Evolutionary conservation across 495 filamentous ascomycete species (phyloP), one percentile per base, ranked within the genome.

Genomic region (Lasiosphaeriaceae sp.): DNA sequence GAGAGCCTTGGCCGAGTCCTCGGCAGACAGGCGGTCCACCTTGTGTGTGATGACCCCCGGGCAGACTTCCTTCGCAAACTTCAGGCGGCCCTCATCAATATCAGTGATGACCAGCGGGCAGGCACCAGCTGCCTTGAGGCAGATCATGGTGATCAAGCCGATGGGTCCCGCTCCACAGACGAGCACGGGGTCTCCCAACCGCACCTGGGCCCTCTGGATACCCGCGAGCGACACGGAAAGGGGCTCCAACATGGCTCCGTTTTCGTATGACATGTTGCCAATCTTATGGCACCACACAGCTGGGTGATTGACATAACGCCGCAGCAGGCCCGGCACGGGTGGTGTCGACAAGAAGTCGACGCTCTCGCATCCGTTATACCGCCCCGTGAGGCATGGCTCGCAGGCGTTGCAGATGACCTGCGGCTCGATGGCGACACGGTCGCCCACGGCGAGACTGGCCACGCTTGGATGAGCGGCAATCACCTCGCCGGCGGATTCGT

Each of bases 261-360:
- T 83, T 70, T 96, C 92, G 64, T 83, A 97, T 57, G 84, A 87
- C 88, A 97, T 92, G 68, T 86, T 77, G 23, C 85, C 84, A 60
- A 96, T 92, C 78, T 95, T 95, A 78, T 96, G 90, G 72, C 92
- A 96, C 90, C 90, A 95, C 43, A 87, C 79, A 11, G 91, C 90
- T 11, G 88, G 89, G 74, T 97, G 92, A 70, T 90, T 95, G 74
- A 96, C 89, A 68, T 97, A 97, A 65, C 92, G 84, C 46, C 92
- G 83, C 60, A 96, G 81, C 56, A 97, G 79, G n/a, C 92, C 92
- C 11, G 91, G 83, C 31, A 95, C 85, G 1, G 92, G 92, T 7
- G 92, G 92, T 2, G 92, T 97, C 24, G 89, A 92, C 21, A 93
- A 80, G 80, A 96, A 96, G 34, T 77, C 77, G 60, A 96, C 89